phyloP scores from a whole-genome alignment of 2,329 filamentous ascomycete species.

The Aspergillus sp. region DNA sequence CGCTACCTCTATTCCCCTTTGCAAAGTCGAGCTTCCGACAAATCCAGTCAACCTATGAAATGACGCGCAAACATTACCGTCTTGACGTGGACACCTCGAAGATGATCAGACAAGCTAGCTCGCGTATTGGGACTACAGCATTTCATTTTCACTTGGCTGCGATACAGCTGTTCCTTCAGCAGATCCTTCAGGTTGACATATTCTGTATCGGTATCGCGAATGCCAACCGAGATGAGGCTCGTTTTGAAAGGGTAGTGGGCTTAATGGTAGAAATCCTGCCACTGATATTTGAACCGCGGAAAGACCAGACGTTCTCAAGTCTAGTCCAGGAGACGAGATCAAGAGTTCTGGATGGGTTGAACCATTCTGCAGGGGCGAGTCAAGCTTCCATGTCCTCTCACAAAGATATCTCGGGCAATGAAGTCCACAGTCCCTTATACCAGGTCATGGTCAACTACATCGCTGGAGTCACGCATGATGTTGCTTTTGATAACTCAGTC shows the following conservation, averaged over 20 bases:
- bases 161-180: not conserved
- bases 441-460: not conserved
- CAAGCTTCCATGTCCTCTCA: not conserved
- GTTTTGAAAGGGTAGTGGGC: not conserved
- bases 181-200: not conserved
- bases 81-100: not conserved
- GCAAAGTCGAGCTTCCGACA: not conserved
- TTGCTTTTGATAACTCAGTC: not conserved
- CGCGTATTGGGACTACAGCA: not conserved
- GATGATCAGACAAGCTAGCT: not conserved
- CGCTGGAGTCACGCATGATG: not conserved
- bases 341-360: not conserved
- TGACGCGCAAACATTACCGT: not conserved
- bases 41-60: not conserved
- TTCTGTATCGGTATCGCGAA: constrained; percentile 4
- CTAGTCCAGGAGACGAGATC: not conserved
- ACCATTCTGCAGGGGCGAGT: not conserved
- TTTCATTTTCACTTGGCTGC: constrained; percentile 6
- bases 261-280: constrained; percentile 2
- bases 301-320: not conserved
- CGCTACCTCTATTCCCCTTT: not conserved
- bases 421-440: not conserved
- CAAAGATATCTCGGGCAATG: not conserved
- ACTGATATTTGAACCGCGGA: not conserved
- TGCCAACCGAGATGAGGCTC: not conserved